Conservation (phyloP, 2,329 filamentous ascomycete genomes). For the Ophiostoma sp. region DNA sequence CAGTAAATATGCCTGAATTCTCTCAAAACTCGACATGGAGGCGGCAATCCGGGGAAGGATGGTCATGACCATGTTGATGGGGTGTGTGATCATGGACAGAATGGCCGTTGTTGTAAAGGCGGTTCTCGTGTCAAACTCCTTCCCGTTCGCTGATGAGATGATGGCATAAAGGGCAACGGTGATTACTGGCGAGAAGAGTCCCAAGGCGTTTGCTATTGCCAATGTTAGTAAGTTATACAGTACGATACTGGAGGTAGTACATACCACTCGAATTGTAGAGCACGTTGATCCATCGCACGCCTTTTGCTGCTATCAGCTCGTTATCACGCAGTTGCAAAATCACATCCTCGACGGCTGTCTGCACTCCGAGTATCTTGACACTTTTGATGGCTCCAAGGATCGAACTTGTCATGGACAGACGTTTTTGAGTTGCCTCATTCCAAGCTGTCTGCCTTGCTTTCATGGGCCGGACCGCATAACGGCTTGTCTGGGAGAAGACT, state of each 20-base stretch:
- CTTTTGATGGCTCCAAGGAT: slow-evolving; percentile 42
- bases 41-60: slow-evolving; percentile 40
- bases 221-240: no score
- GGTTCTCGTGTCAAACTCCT: slow-evolving; percentile 38
- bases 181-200: slow-evolving; percentile 44
- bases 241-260: no score
- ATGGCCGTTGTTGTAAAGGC: slow-evolving; percentile 45
- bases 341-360: slow-evolving; percentile 30
- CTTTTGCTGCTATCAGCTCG: slow-evolving; percentile 39
- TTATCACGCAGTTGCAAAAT: slow-evolving; percentile 35
- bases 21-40: slow-evolving; percentile 39
- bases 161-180: slow-evolving; percentile 42
- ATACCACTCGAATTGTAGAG: slow-evolving; percentile 45
- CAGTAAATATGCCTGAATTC: slow-evolving; percentile 41
- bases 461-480: slow-evolving; percentile 42
- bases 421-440: slow-evolving; percentile 44
- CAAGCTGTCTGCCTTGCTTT: slow-evolving; percentile 41
- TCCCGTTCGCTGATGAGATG: slow-evolving; percentile 31
- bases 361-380: slow-evolving; percentile 45
- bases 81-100: slow-evolving; percentile 43
- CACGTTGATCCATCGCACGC: slow-evolving; percentile 44
- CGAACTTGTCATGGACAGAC: slow-evolving; percentile 40
- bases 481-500: slow-evolving; percentile 47
- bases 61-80: slow-evolving; percentile 48
- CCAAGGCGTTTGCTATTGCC: slow-evolving; percentile 42